Evolutionary conservation across 371 early-diverging fungal genomes (phyloP), one percentile per base, ranked within the genome.

Genomic region (Mucor irregularis): DNA sequence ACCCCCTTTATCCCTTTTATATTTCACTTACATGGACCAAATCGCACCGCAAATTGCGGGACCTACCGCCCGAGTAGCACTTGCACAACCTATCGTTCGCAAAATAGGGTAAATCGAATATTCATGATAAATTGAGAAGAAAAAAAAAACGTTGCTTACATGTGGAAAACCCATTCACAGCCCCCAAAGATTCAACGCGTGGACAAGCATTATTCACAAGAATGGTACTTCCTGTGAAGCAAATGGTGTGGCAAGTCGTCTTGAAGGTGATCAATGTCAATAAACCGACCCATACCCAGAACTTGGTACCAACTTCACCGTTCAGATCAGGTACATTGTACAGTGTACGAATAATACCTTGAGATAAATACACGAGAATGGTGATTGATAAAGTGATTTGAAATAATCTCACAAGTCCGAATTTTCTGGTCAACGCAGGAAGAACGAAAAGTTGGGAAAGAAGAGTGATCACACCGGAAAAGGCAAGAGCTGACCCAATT

Each of bases 401-500:
- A 62, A 83, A 87, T 17, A 86, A 64, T 8, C 56, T 46, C 0
- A 83, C 33, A 0, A 77, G 61, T n/a, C 85, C 84, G 49, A 77
- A 69, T 21, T 63, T 66, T 48, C 60, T 49, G 37, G 78, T 71
- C 26, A 83, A 53, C 0, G 53, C 44, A 2, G 90, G 90, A 53
- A 86, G 88, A 3, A 79, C 43, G 2, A 83, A 14, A 0, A 90
- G 69, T 55, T 90, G 90, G 22, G 78, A 47, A 31, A 81, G 51
- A 1, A 91, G 37, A 0, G 83, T 80, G 1, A 82, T 42, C 0
- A 76, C 44, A 5, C 87, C 85, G 16, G 80, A 66, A 33, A 82
- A 60, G n/a, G 83, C 71, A 35, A 90, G 65, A 0, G 82, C 76
- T 9, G 75, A 39, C n/a, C 89, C 89, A 26, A 88, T 81, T 22